A percentile compares a stretch with the other conserved stretches of the same genome.
These are phyloP conservation scores for Lachnellula arida DNA, from an alignment of 2,329 filamentous ascomycete species.

Conservation along the genomic window DNA sequence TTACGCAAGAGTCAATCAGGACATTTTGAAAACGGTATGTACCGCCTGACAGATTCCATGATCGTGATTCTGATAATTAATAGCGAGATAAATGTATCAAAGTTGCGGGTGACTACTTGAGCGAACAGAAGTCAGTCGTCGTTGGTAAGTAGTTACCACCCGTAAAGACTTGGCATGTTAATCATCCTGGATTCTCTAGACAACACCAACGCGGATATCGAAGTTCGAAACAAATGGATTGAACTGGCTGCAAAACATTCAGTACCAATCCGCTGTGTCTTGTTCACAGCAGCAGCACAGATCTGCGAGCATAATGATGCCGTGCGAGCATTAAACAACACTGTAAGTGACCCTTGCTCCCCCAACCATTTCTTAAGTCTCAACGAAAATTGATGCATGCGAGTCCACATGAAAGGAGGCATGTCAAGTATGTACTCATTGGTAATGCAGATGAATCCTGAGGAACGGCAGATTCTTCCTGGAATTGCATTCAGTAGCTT, in stretches of 20 bases:
- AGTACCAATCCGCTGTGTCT: conserved; percentile 77
- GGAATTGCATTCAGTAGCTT: conserved; percentile 77
- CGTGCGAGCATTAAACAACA: conserved; percentile 63
- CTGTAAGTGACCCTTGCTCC: conserved; percentile 20
- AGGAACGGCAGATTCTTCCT: conserved; percentile 68
- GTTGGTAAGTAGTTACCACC: conserved; percentile 57
- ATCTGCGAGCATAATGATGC: conserved; percentile 78
- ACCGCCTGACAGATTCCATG: conserved; percentile 3
- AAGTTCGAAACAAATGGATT: conserved; percentile 75
- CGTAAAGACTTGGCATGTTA: conserved; percentile 4
- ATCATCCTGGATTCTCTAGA: conserved; percentile 43
- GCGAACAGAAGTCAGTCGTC: conserved; percentile 63
- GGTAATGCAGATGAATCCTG: conserved; percentile 66
- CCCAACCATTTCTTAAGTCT: conserved; percentile 1
- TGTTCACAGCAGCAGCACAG: conserved; percentile 67
- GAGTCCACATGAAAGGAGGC: conserved; percentile 1
- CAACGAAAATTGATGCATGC: conserved; percentile 3
- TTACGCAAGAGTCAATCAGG: conserved; percentile 87
- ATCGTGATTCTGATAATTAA: conserved; percentile 19
- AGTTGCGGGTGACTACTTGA: conserved; percentile 61
- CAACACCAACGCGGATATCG: conserved; percentile 87
- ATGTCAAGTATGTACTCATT: conserved; percentile 6
- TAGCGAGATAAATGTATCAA: conserved; percentile 63
- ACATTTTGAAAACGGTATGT: conserved; percentile 69
- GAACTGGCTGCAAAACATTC: conserved; percentile 64